A percentile compares a stretch with the other conserved stretches of the same genome.
Conservation (phyloP, 345 rosid species). For the Aquilaria sinensis region DNA sequence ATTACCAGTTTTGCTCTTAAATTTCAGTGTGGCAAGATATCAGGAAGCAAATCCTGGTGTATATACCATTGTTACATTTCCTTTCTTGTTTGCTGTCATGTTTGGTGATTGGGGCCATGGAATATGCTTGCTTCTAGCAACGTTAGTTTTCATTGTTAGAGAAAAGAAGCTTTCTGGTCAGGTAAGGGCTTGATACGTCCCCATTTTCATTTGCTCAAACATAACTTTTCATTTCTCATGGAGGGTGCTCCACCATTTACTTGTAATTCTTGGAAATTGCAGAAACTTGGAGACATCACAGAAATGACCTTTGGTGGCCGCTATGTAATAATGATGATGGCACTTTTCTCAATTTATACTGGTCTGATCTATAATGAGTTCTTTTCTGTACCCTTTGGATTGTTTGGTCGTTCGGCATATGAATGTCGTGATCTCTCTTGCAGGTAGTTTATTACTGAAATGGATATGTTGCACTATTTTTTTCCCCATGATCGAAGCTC, state of each 20-base stretch:
- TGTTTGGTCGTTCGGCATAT: constrained; percentile 85
- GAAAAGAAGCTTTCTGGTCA: constrained; percentile 94
- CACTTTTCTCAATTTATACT: constrained; percentile 89
- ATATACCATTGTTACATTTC: constrained; percentile 84
- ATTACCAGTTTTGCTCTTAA: constrained; percentile 1
- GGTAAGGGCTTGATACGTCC: constrained; percentile 34
- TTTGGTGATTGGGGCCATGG: constrained; percentile 99
- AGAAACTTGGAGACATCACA: constrained; percentile 95
- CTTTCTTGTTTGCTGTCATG: constrained; percentile 98
- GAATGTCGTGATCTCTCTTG: constrained; percentile 90
- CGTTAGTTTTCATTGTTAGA: constrained; percentile 50
- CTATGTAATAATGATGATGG: constrained; percentile 89
- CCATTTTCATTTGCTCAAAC: background rate
- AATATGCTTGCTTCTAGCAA: constrained; percentile 81
- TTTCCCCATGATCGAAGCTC: background rate
- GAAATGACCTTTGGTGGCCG: constrained; percentile 99
- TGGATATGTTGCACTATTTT: background rate
- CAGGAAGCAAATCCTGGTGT: constrained; percentile 98
- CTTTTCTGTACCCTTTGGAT: constrained; percentile 89
- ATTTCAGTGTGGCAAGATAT: constrained; percentile 84
- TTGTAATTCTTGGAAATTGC: constrained; percentile 21
- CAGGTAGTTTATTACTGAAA: constrained; percentile 40
- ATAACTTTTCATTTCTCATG: background rate
- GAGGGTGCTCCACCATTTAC: constrained; percentile 4
- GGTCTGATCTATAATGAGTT: constrained; percentile 95